A percentile compares a stretch with the other conserved stretches of the same genome.
Conservation (phyloP, 345 rosid genomes). For the Gossypium arboreum region DNA sequence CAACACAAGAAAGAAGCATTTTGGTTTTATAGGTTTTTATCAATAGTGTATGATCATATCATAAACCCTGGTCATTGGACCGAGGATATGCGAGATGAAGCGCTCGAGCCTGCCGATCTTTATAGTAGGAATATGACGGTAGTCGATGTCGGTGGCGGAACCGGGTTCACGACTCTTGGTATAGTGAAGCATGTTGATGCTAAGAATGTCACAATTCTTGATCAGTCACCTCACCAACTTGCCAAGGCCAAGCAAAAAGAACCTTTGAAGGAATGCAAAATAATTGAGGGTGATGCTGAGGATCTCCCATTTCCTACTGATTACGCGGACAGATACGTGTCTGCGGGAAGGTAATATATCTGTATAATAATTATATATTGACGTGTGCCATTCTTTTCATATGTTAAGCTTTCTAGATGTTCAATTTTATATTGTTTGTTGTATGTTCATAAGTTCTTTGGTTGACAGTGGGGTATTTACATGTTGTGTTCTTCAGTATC, state of each 20-base stretch:
- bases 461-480: neutral
- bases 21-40: conserved; percentile 94
- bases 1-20: conserved; percentile 98
- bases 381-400: neutral
- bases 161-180: conserved; percentile 93
- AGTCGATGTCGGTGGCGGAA: conserved; percentile 97
- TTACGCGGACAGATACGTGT: conserved; percentile 88
- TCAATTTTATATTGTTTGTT: neutral
- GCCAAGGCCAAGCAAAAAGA: conserved; percentile 92
- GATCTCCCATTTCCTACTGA: conserved; percentile 87
- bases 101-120: conserved; percentile 95
- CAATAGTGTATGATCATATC: conserved; percentile 86
- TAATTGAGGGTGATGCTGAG: conserved; percentile 92
- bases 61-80: conserved; percentile 94
- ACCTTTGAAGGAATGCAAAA: conserved; percentile 87
- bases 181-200: conserved; percentile 93
- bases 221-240: conserved; percentile 99
- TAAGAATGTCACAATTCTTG: conserved; percentile 91
- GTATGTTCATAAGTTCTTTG: neutral
- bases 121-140: conserved; percentile 59
- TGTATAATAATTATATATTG: neutral
- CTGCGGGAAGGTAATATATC: conserved; percentile 82
- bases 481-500: conserved; percentile 43
- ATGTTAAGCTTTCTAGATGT: too few relatives aligned
- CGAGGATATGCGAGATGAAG: conserved; percentile 96